Conservation (phyloP, 2,329 filamentous ascomycete species). For the Colletotrichum euphorbiae region DNA sequence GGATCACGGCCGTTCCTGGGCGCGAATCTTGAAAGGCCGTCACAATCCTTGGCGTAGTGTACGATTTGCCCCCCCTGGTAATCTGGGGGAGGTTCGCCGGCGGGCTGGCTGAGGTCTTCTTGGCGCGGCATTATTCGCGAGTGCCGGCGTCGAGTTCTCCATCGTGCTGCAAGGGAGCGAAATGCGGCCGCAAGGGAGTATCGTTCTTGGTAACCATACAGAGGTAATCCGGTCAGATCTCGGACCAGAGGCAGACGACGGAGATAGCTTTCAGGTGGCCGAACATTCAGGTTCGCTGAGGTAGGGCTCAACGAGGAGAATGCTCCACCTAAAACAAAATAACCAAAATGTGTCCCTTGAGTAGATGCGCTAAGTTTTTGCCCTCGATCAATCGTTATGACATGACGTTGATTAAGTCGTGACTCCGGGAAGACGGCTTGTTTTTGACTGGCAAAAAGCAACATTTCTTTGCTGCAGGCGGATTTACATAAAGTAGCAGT, state of each 20-base stretch:
- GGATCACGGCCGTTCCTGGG: too few species aligned
- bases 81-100: constrained; percentile 22
- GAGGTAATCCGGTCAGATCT: too few species aligned
- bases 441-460: constrained; percentile 3
- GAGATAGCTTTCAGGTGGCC: not conserved
- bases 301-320: too few species aligned
- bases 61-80: not conserved
- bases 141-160: constrained; percentile 1
- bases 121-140: constrained; percentile 4
- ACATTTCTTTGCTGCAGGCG: not conserved
- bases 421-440: too few species aligned
- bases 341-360: too few species aligned
- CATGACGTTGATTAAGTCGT: not conserved
- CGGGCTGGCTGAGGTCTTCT: constrained; percentile 21
- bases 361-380: too few species aligned
- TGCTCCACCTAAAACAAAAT: too few species aligned
- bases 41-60: constrained; percentile 8
- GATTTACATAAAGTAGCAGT: constrained; percentile 15
- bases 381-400: not conserved
- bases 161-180: constrained; percentile 6
- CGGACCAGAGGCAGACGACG: not conserved
- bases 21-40: not conserved
- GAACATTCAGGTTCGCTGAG: too few species aligned
- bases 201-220: not conserved
- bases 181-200: not conserved